phyloP scores from a whole-genome alignment of 768 basidiomycete species.

The Amanita pallidorosea region DNA sequence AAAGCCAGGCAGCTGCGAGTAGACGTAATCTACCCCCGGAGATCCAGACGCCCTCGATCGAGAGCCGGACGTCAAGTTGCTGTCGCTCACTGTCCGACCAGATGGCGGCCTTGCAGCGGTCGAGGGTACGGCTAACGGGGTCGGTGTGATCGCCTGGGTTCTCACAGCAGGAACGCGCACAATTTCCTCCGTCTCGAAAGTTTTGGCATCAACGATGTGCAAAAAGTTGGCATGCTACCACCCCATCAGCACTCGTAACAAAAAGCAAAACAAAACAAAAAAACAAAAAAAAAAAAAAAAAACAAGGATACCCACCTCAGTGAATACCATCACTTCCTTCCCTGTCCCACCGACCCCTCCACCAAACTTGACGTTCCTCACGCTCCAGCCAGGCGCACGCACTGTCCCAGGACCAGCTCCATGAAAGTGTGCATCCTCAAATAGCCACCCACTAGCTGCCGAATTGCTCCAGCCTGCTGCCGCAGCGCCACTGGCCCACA shows the following conservation, averaged over 20 bases:
- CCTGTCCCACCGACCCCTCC: conserved; percentile 40
- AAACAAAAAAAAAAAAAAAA: too few species aligned
- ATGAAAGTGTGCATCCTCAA: conserved; percentile 51
- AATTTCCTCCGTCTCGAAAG: conserved; percentile 70
- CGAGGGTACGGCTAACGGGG: conserved; percentile 4
- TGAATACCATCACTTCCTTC: conserved; percentile 75
- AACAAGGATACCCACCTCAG: conserved; percentile 49
- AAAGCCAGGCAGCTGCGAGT: conserved; percentile 6
- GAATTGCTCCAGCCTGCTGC: conserved; percentile 30
- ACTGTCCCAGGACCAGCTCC: conserved; percentile 43
- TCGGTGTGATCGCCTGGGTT: conserved; percentile 5
- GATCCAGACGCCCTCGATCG: neutral
- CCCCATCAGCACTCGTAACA: neutral
- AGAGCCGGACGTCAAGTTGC: conserved; percentile 5
- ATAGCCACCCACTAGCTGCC: conserved; percentile 17
- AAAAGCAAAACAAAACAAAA: too few species aligned
- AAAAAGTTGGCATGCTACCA: conserved; percentile 68
- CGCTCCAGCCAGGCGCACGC: conserved; percentile 73
- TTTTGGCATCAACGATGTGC: conserved; percentile 80
- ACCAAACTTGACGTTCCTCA: conserved; percentile 79
- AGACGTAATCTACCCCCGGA: conserved; percentile 5
- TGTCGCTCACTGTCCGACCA: conserved; percentile 2
- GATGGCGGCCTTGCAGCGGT: neutral
- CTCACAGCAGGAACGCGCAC: conserved; percentile 41
- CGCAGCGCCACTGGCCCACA: conserved; percentile 15